Conservation (phyloP, 2,329 filamentous ascomycete genomes). For the Cryphonectria carpinicola region DNA sequence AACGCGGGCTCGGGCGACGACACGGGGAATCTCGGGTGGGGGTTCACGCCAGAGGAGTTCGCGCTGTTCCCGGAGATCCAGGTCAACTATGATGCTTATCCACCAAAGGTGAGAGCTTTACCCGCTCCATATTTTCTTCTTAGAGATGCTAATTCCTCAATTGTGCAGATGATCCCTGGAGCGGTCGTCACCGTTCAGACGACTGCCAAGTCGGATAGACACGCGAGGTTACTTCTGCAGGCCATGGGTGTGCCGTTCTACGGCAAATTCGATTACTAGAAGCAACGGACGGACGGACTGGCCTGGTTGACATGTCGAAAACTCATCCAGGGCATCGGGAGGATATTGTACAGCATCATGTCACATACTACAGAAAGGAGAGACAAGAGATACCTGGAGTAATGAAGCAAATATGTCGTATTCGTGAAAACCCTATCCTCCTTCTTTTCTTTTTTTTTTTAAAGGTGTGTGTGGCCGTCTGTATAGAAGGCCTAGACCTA, state of each 20-base stretch:
- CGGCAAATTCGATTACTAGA: slow-evolving; percentile 61
- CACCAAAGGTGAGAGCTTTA: slow-evolving; percentile 23
- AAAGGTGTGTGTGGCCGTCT: slow-evolving; percentile 8
- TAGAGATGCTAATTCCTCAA: not conserved
- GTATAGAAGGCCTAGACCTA: not conserved
- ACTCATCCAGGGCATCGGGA: not conserved
- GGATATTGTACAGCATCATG: slow-evolving; percentile 29
- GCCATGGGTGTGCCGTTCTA: slow-evolving; percentile 80
- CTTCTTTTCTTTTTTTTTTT: not conserved
- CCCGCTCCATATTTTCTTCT: not conserved
- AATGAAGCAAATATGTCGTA: slow-evolving; percentile 20
- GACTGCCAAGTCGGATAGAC: slow-evolving; percentile 80
- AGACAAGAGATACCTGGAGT: slow-evolving; percentile 5
- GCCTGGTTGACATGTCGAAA: slow-evolving; percentile 29
- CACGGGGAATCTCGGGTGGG: slow-evolving; percentile 85
- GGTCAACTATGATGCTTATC: slow-evolving; percentile 77
- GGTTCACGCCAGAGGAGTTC: slow-evolving; percentile 75
- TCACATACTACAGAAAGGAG: slow-evolving; percentile 22
- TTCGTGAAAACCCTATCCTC: slow-evolving; percentile 13
- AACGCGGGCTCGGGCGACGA: slow-evolving; percentile 74
- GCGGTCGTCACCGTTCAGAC: slow-evolving; percentile 84
- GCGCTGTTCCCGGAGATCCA: slow-evolving; percentile 92
- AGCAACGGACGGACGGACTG: not conserved
- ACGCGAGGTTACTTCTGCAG: slow-evolving; percentile 76
- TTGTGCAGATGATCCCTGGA: slow-evolving; percentile 73